Evolutionary conservation across 2,329 filamentous ascomycete genomes (phyloP).

Genomic region (Paracoccidioides lutzii): DNA sequence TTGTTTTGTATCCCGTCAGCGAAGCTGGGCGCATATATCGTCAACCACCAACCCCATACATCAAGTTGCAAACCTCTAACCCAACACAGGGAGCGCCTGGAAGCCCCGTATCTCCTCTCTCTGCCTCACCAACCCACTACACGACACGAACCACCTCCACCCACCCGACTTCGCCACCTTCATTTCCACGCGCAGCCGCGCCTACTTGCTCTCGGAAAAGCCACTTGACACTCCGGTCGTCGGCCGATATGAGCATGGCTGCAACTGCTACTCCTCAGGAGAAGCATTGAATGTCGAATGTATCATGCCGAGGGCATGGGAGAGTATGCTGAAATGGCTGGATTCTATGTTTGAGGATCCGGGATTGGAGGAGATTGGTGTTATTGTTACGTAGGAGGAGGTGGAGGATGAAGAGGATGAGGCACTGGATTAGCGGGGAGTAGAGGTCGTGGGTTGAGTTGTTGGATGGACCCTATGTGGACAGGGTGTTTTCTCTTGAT

Average conservation of each 20-base stretch:
- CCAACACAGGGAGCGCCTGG: constrained; percentile 28
- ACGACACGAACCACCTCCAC: constrained; percentile 19
- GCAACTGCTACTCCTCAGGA: constrained; percentile 57
- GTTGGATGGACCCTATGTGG: neutral
- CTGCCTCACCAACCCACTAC: constrained; percentile 27
- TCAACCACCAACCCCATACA: neutral
- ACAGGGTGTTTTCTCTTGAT: neutral
- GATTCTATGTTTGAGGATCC: constrained; percentile 18
- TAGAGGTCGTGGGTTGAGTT: neutral
- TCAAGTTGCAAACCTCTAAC: neutral
- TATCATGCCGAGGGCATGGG: constrained; percentile 46
- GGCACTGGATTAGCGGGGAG: neutral
- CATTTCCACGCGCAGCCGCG: constrained; percentile 43
- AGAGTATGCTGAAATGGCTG: constrained; percentile 48
- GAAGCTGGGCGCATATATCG: neutral
- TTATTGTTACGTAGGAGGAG: constrained; percentile 2
- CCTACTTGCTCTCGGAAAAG: constrained; percentile 44
- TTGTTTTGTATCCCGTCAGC: neutral
- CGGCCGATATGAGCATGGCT: constrained; percentile 45
- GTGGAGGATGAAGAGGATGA: neutral
- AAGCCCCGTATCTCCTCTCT: constrained; percentile 28
- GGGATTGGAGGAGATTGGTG: constrained; percentile 12
- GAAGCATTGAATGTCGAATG: constrained; percentile 47
- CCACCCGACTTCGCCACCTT: constrained; percentile 20
- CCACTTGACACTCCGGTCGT: constrained; percentile 43